Evolutionary conservation across 345 rosid genomes (phyloP), one percentile per base, ranked within the genome.

Genomic region (Eucalyptus sp.): DNA sequence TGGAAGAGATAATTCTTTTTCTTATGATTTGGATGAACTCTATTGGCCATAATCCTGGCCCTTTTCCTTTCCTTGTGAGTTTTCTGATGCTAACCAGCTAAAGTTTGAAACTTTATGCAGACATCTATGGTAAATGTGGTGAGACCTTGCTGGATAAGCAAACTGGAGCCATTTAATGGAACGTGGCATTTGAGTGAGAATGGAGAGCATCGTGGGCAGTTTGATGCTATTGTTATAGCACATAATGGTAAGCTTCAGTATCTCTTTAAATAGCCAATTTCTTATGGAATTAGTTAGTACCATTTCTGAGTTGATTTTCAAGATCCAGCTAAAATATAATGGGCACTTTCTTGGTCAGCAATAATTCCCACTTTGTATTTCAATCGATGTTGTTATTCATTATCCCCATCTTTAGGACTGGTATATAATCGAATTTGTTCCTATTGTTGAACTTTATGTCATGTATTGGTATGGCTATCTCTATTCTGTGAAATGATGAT

Each of bases 61-160:
- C 44, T 52, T 76, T 41, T 49, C 86, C 54, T 48, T 10, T 50
- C 29, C 16, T 33, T 33, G 5, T 48, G 51, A 2, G 85, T 24
- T 62, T 66, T 48, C 44, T 50, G 51, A 11, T 25, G 44, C 46
- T 56, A 79, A 76, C 83, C 80, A 50, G 52, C 71, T 88, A 86
- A 81, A 89, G 37, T 79, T 88, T 92, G 86, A 68, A 88, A 91
- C 44, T 81, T 91, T 71, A 31, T 91, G 93, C 94, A 96, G 99
- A 95, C 94, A 89, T 87, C 89, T 89, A 85, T 93, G 94, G 96
- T 94, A 64, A 89, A 93, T 91, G 93, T 97, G 90, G 96, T 92
- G 88, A 96, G 99, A 88, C 99, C 99, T 92, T 96, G 97, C 94
- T 97, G 99, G 98, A 95, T 96, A 86, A 96, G 99, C 93, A 95